A percentile compares a stretch with the other conserved stretches of the same genome.
Conservation (phyloP, 2,329 filamentous ascomycete species). For the Venturia pyrina region DNA sequence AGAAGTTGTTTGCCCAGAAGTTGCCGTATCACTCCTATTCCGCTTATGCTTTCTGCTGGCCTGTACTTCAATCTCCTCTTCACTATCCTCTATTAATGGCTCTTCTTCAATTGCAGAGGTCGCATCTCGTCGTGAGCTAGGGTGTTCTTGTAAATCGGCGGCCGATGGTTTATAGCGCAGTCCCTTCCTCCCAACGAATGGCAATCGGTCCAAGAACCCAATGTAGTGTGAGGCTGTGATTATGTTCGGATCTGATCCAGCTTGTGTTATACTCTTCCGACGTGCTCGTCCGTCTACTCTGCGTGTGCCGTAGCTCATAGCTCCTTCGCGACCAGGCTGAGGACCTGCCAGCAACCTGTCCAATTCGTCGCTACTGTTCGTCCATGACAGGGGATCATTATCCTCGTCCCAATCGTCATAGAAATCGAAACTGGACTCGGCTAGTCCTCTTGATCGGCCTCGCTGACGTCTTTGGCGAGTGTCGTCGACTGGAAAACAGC, state of each 20-base stretch:
- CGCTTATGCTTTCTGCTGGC: constrained; percentile 33
- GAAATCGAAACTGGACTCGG: constrained; percentile 88
- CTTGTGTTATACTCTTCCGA: constrained; percentile 45
- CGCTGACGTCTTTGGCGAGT: constrained; percentile 61
- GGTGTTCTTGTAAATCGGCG: constrained; percentile 82
- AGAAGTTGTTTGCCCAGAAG: constrained; percentile 72
- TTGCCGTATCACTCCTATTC: constrained; percentile 67
- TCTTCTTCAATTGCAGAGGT: constrained; percentile 49
- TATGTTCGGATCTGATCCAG: constrained; percentile 65
- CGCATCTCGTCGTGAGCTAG: constrained; percentile 37
- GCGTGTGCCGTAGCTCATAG: constrained; percentile 83
- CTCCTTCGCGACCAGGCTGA: constrained; percentile 61
- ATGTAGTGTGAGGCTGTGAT: constrained; percentile 79
- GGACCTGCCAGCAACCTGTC: constrained; percentile 63
- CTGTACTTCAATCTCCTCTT: constrained; percentile 30
- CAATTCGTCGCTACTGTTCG: constrained; percentile 79
- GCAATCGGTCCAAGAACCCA: constrained; percentile 73
- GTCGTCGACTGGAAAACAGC: constrained; percentile 66
- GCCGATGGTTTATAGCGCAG: constrained; percentile 84
- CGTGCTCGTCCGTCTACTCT: constrained; percentile 29
- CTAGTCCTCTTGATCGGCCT: constrained; percentile 39
- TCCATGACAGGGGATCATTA: constrained; percentile 63
- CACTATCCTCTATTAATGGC: constrained; percentile 58
- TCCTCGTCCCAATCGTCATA: constrained; percentile 92
- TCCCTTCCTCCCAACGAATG: constrained; percentile 70